Conservation (phyloP, 768 basidiomycete species). For the Tricholoma furcatifolium region DNA sequence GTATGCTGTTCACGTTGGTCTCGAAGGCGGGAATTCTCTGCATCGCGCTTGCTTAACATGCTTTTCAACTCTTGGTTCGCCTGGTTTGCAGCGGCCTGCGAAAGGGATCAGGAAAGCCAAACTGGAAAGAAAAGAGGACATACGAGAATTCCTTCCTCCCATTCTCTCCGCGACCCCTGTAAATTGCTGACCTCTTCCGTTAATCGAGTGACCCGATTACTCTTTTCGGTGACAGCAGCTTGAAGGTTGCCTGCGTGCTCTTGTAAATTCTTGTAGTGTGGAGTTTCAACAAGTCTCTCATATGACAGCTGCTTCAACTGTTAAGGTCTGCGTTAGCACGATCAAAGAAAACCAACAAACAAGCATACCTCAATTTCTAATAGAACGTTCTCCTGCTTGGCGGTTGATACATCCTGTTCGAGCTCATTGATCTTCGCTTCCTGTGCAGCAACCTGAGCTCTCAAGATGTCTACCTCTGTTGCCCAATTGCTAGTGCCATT, state of each 20-base stretch:
- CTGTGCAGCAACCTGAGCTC: conserved; percentile 40
- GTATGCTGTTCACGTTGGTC: conserved; percentile 67
- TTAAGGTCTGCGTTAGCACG: conserved; percentile 1
- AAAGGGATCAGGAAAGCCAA: conserved; percentile 5
- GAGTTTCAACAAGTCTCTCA: conserved; percentile 45
- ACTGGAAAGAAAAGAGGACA: conserved; percentile 21
- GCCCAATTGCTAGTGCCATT: conserved; percentile 37
- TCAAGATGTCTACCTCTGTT: conserved; percentile 35
- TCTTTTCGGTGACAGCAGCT: conserved; percentile 36
- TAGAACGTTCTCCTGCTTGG: conserved; percentile 43
- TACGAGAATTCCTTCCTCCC: conserved; percentile 46
- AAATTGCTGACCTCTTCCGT: conserved; percentile 44
- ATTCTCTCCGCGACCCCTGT: conserved; percentile 39
- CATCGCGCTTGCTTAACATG: conserved; percentile 61
- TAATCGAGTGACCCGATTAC: conserved; percentile 36
- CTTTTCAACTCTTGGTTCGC: conserved; percentile 62
- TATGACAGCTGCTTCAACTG: conserved; percentile 43
- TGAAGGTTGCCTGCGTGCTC: conserved; percentile 52
- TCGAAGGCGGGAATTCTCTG: conserved; percentile 65
- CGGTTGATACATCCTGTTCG: conserved; percentile 40
- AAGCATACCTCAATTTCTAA: conserved; percentile 45
- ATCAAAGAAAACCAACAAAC: background rate
- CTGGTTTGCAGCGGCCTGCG: conserved; percentile 39
- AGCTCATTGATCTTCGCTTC: conserved; percentile 49
- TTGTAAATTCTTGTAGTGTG: conserved; percentile 55